Percentiles rank a stretch among this genome's conserved stretches.
Conservation (phyloP, 495 filamentous ascomycete genomes). For the Glonium stellatum region DNA sequence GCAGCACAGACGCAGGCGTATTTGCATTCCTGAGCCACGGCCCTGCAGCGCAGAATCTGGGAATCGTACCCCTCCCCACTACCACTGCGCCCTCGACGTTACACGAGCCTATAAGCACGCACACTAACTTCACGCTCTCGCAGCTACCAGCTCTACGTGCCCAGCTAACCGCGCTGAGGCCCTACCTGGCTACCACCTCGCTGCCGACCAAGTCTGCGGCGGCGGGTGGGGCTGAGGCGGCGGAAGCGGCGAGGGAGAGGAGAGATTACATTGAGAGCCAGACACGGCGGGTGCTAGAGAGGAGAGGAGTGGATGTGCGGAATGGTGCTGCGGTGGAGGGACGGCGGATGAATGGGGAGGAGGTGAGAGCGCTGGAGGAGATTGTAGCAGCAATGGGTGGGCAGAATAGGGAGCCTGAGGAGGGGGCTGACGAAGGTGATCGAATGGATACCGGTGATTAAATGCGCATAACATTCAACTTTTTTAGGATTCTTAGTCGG, state of each 20-base stretch:
- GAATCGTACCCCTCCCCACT: slow-evolving; percentile 30
- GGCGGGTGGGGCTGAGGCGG: slow-evolving; percentile 8
- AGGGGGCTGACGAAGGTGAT: slow-evolving; percentile 8
- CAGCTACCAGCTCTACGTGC: slow-evolving; percentile 73
- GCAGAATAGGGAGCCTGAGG: slow-evolving; percentile 4
- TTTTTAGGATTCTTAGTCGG: not conserved
- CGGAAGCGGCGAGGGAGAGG: slow-evolving; percentile 25
- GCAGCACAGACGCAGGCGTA: slow-evolving; percentile 23
- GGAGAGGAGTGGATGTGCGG: slow-evolving; percentile 30
- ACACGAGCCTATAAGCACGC: slow-evolving; percentile 54
- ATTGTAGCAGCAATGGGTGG: slow-evolving; percentile 26
- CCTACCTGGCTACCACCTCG: slow-evolving; percentile 29
- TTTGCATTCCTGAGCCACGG: slow-evolving; percentile 50
- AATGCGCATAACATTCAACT: not conserved
- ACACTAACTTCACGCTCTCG: slow-evolving; percentile 69
- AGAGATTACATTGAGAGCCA: slow-evolving; percentile 36
- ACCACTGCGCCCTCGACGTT: not conserved
- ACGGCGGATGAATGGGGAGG: slow-evolving; percentile 28
- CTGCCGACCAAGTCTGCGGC: slow-evolving; percentile 22
- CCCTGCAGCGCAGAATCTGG: slow-evolving; percentile 41
- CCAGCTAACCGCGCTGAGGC: slow-evolving; percentile 56
- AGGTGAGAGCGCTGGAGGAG: slow-evolving; percentile 34
- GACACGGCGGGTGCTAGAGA: slow-evolving; percentile 29
- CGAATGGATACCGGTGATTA: slow-evolving; percentile 4
- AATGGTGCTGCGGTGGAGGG: slow-evolving; percentile 24